Base-by-base conservation (phyloP, 192 early-diverging fungal genomes). In the Umbelopsis sp. region DNA sequence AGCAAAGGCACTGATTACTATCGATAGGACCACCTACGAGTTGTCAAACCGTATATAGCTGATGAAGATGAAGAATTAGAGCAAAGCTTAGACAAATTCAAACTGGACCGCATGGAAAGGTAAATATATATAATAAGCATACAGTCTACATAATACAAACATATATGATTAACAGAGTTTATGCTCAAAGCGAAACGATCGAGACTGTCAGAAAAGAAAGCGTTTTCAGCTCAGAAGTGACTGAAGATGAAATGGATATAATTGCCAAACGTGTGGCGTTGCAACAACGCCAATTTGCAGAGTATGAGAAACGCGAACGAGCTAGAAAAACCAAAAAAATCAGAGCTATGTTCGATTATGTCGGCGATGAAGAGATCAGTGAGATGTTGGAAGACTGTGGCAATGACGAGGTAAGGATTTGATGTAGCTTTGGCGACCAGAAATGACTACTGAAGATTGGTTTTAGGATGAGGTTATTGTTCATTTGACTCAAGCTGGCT, bases 181-280 rank as follows among this genome's bases (percentile, higher is more conserved):
- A 16, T 16, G n/a, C 68, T 41, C 37, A 41, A 41, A 92, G 91
- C 80, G 86, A 91, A 68, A 84, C 82, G 22, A 91, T 93, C 69
- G 86, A 85, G 71, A 88, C 82, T 6, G 88, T 93, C 47, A 85
- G 90, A 46, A 95, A 95, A 76, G 89, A 93, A 69, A 88, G 89
- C 21, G 87, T 97, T 15, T 97, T 97, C 77, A 88, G 87, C 68
- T 87, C 94, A 52, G 92, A 94, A 78, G 87, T 95, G 21, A 97
- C 95, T 2, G 90, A 91, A 72, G 88, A 92, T 68, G 95, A 97
- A 71, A 88, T 85, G 84, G 83, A 86, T 44, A 93, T 97, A 55
- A 97, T 97, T 74, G 83, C 92, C 73, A 88, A 93, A 78, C 88
- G 95, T 9, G 92, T 97, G 8, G 92, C 89, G 18, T 83, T 97